Conservation (phyloP, 2,329 filamentous ascomycete species). For the Phialophora verrucosa region DNA sequence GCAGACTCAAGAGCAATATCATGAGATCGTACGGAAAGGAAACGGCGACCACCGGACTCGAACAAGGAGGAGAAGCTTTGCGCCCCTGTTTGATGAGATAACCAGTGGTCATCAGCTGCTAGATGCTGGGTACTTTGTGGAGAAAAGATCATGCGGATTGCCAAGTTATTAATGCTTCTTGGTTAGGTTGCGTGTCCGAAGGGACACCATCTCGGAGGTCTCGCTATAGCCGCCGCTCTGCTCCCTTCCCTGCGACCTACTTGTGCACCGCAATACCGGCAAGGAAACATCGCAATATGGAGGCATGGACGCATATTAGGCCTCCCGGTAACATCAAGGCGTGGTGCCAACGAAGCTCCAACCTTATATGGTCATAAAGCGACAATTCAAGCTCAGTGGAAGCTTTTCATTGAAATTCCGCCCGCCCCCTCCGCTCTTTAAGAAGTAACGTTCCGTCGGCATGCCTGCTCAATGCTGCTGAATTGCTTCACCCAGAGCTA, state of each 20-base stretch:
- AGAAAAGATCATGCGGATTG: neutral
- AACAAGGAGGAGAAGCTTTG: neutral
- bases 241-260: neutral
- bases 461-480: neutral
- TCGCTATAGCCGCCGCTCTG: no score
- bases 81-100: neutral
- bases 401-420: neutral
- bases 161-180: no score
- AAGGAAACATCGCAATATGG: neutral
- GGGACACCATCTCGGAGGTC: no score
- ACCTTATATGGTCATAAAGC: neutral
- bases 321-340: neutral
- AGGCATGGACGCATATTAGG: neutral
- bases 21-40: neutral
- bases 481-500: neutral
- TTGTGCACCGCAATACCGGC: neutral
- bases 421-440: neutral
- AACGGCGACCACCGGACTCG: no score
- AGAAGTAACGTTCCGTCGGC: neutral
- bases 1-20: neutral
- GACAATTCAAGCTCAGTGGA: neutral
- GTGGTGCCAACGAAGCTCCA: neutral
- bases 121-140: neutral
- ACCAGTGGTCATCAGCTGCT: no score
- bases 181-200: no score